These are phyloP conservation scores for Tarenaya hassleriana DNA, from an alignment of 345 rosid species.

Conservation along the genomic window DNA sequence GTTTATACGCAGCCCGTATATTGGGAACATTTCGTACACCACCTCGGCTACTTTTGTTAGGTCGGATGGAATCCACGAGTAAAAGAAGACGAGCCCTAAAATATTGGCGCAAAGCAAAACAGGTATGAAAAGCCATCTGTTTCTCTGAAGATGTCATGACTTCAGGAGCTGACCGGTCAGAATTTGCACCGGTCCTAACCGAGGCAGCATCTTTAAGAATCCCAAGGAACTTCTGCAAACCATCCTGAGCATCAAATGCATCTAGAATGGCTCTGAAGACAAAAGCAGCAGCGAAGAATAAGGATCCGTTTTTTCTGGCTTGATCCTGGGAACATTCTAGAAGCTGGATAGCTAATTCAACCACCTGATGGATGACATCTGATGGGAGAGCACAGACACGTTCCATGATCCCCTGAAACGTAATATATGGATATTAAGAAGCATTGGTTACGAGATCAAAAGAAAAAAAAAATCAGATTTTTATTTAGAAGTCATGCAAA, in stretches of 20 bases:
- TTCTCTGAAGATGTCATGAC: constrained; percentile 88
- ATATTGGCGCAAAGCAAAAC: constrained; percentile 94
- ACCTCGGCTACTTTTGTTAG: constrained; percentile 67
- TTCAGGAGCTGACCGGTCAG: constrained; percentile 80
- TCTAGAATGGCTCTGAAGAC: constrained; percentile 93
- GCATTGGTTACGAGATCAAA: constrained; percentile 1
- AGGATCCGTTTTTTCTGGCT: constrained; percentile 86
- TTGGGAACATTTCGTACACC: constrained; percentile 62
- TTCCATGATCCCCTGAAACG: constrained; percentile 86
- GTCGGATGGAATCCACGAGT: constrained; percentile 87
- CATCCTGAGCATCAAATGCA: constrained; percentile 92
- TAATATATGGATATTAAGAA: background rate
- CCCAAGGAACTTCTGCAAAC: constrained; percentile 71
- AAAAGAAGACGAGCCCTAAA: constrained; percentile 92
- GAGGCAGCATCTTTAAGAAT: constrained; percentile 78
- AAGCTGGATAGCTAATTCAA: constrained; percentile 81
- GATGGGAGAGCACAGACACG: constrained; percentile 95
- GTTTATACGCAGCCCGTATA: constrained; percentile 86
- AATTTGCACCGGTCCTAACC: constrained; percentile 83
- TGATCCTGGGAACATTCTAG: constrained; percentile 83
- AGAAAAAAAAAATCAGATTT: constrained; percentile 18
- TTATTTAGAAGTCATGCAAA: constrained; percentile 1
- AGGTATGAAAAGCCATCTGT: constrained; percentile 90
- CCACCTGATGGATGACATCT: constrained; percentile 71
- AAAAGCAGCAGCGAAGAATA: constrained; percentile 93